Base-by-base conservation (phyloP, 1,284 basidiomycete genomes). In the Ganoderma meredithae region DNA sequence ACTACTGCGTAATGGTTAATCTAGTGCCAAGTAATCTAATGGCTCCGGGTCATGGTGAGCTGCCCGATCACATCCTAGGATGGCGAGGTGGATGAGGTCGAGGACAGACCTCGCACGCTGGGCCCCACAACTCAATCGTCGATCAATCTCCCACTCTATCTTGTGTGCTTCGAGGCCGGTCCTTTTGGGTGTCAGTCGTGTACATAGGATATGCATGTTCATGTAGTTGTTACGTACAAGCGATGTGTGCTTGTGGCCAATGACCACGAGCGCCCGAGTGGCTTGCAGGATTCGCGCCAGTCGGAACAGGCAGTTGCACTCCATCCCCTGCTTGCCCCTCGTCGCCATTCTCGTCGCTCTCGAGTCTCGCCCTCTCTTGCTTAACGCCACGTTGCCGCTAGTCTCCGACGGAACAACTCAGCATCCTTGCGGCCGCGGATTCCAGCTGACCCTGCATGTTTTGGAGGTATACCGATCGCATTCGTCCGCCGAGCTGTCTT, bases 391-490 rank as follows among this genome's bases (percentile, higher is more conserved):
- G 43, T 64, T 53, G 25, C 62, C 40, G 61, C 44, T 36, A 31
- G 63, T 22, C 52, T 66, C 25, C 52, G 36, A 55, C 41, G 36
- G 27, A 61, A 66, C 55, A 39, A 60, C 31, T 58, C 25, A 41
- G 40, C 40, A 22, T 66, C 43, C 49, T 10, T 47, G 53, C n/a
- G 58, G 36, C 13, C 43, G 19, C 31, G 43, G 22, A 33, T 44
- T 36, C 60, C 27, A 55, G 47, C 56, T 67, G 41, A 69, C 61
- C 60, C 74, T 69, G 72, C 67, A 79, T 79, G 78, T 79, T 79
- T 73, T 79, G 78, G 78, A 79, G 76, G 78, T 79, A 77, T 69
- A 67, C 72, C 66, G 69, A 68, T 66, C 61, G 65, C 69, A 63
- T 49, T 68, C 69, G 65, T 66, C 56, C 44, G 55, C 68, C 64